Conservation (phyloP, 2,329 filamentous ascomycete genomes). For the Aspergillus carbonarius region DNA sequence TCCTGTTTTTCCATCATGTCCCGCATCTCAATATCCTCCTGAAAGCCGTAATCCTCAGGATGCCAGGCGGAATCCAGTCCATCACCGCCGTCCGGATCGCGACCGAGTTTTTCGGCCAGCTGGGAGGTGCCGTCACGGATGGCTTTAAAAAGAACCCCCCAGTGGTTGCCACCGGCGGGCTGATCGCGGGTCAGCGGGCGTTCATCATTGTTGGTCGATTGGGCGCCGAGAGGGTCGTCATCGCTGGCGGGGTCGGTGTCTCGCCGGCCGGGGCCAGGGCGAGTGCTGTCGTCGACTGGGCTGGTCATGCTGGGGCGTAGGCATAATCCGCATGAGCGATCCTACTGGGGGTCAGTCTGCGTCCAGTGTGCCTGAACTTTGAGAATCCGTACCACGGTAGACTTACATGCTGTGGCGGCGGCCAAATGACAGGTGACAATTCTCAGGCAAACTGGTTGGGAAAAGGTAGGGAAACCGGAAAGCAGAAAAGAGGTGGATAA, state of each 20-base stretch:
- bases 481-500: no score
- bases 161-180: background rate
- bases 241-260: background rate
- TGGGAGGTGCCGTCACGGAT: conserved; percentile 4
- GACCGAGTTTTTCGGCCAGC: conserved; percentile 4
- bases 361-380: background rate
- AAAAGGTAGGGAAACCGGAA: no score
- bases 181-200: conserved; percentile 1
- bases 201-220: conserved; percentile 1
- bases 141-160: conserved; percentile 4
- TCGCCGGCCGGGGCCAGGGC: background rate
- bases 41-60: conserved; percentile 2
- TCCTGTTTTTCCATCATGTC: conserved; percentile 1
- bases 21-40: conserved; percentile 7
- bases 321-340: background rate
- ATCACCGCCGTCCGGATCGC: conserved; percentile 4
- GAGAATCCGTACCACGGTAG: background rate
- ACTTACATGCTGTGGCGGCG: no score
- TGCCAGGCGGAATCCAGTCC: conserved; percentile 5
- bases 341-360: background rate
- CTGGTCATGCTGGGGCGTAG: conserved; percentile 4
- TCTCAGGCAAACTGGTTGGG: no score
- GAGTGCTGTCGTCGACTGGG: background rate
- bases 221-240: background rate
- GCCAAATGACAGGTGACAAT: no score